phyloP scores from a whole-genome alignment of 805 yeast species.

The Phaffomyces thermotolerans region DNA sequence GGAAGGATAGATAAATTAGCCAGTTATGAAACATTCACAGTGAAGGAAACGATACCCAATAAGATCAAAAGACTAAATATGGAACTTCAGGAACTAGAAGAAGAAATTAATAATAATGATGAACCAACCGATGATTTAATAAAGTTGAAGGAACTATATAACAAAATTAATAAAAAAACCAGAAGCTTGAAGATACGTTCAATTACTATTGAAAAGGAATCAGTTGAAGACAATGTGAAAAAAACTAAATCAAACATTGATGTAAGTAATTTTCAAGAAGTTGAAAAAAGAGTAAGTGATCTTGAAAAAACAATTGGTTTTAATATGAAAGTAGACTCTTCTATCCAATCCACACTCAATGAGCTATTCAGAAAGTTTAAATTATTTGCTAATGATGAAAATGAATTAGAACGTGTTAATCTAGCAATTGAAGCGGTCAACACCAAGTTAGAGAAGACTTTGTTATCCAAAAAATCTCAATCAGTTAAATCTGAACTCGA shows the following conservation, averaged over 20 bases:
- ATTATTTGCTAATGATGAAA: constrained; percentile 22
- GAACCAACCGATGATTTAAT: constrained; percentile 14
- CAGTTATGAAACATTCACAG: constrained; percentile 28
- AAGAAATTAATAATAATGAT: constrained; percentile 11
- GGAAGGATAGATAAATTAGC: constrained; percentile 27
- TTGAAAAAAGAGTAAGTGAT: constrained; percentile 11
- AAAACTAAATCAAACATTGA: not conserved
- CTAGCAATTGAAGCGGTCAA: constrained; percentile 20
- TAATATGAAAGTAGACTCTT: constrained; percentile 8
- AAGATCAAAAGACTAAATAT: constrained; percentile 30
- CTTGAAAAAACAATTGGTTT: constrained; percentile 17
- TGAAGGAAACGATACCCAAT: constrained; percentile 33
- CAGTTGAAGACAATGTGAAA: not conserved
- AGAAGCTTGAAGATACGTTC: constrained; percentile 8
- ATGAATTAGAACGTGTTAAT: constrained; percentile 16
- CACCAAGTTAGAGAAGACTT: constrained; percentile 22
- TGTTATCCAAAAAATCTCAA: constrained; percentile 18
- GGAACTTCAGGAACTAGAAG: constrained; percentile 33
- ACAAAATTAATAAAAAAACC: constrained; percentile 11
- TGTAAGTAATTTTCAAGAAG: not conserved
- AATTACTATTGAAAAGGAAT: not conserved
- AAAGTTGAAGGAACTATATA: constrained; percentile 17
- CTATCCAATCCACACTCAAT: constrained; percentile 23
- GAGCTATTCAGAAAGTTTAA: constrained; percentile 24
- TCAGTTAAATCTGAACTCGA: constrained; percentile 14